phyloP scores from a whole-genome alignment of 1,139 yeast genomes.

The Arxiozyma heterogenica region DNA sequence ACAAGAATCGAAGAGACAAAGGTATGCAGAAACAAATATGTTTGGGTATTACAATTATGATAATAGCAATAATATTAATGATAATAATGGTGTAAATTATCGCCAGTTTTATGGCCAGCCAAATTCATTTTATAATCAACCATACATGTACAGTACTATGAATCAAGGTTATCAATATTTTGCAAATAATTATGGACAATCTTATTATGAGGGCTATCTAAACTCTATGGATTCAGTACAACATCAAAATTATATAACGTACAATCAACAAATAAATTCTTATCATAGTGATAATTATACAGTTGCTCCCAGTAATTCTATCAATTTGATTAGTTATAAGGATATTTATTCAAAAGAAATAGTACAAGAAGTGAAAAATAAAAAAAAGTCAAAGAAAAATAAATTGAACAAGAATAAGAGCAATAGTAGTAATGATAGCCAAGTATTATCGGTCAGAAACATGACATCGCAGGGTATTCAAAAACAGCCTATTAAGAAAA shows the following conservation, averaged over 20 bases:
- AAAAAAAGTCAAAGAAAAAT: neutral
- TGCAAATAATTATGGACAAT: neutral
- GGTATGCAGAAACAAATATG: neutral
- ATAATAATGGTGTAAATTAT: neutral
- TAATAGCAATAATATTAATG: no score
- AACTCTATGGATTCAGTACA: neutral
- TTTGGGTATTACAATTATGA: neutral
- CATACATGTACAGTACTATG: neutral
- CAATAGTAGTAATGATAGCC: neutral
- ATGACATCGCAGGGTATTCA: neutral
- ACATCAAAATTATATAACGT: neutral
- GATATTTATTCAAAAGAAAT: neutral
- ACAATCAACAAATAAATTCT: neutral
- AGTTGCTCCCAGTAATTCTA: no score
- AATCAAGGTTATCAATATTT: neutral
- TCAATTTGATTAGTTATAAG: neutral
- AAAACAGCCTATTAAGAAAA: neutral
- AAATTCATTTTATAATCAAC: neutral
- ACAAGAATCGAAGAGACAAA: conserved; percentile 2
- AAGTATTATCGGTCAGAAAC: neutral
- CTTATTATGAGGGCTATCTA: neutral
- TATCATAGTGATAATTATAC: neutral
- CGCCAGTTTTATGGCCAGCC: neutral
- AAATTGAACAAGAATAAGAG: neutral
- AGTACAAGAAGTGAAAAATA: neutral